phyloP scores from a whole-genome alignment of 139 green algal species.

The Coccomyxa sp. region DNA sequence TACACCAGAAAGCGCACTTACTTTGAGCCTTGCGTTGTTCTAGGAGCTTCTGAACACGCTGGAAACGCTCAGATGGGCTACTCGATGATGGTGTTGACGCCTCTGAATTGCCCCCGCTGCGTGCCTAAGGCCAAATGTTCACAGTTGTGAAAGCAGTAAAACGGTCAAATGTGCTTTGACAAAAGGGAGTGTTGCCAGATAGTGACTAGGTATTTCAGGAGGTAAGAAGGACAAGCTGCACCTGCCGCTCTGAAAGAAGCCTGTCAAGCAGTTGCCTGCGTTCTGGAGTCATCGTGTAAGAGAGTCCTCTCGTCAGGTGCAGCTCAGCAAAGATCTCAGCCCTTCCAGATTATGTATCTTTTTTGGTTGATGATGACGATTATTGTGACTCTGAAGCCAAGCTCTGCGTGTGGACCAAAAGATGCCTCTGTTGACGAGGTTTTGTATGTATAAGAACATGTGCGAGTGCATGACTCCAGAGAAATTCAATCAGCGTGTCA shows the following conservation, averaged over 20 bases:
- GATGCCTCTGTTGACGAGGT: too few species aligned
- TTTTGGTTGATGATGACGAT: too few species aligned
- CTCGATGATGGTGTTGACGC: not conserved
- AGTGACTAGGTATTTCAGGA: not conserved
- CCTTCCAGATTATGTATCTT: too few species aligned
- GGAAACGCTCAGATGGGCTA: constrained; percentile 3
- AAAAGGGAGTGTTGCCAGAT: not conserved
- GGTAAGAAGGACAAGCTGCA: not conserved
- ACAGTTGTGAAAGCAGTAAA: not conserved
- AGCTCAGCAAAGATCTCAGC: too few species aligned
- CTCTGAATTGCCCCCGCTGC: not conserved
- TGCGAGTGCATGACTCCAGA: too few species aligned
- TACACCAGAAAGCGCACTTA: not conserved
- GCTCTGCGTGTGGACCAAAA: too few species aligned
- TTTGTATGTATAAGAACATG: too few species aligned
- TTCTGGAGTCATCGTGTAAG: not conserved
- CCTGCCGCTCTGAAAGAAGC: constrained; percentile 14
- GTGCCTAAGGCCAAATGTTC: not conserved
- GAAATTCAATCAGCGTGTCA: too few species aligned
- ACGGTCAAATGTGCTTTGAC: not conserved
- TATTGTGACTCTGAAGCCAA: too few species aligned
- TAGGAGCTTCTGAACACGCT: constrained; percentile 14
- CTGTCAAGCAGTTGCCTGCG: constrained; percentile 10
- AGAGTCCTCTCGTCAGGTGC: too few species aligned
- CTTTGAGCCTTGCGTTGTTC: not conserved